Conservation (phyloP, 1,139 yeast species). For the Nakaseomyces delphensis region DNA sequence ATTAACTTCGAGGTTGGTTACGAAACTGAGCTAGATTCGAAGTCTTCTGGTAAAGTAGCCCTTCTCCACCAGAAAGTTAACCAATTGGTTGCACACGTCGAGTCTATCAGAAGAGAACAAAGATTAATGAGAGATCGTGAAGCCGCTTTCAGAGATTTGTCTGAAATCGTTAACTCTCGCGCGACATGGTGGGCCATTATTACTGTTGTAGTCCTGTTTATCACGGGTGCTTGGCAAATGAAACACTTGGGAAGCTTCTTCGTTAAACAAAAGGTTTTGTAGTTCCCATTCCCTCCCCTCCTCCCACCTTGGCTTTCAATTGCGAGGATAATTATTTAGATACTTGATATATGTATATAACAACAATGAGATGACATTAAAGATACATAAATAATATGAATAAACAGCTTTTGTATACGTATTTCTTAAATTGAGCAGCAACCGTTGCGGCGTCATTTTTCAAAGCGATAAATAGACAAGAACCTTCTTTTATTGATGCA, state of each 20-base stretch:
- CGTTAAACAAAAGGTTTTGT: conserved; percentile 56
- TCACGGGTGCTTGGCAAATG: conserved; percentile 62
- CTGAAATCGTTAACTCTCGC: conserved; percentile 56
- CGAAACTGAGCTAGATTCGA: conserved; percentile 46
- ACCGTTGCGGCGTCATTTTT: too few relatives aligned
- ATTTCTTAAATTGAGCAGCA: too few relatives aligned
- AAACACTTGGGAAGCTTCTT: conserved; percentile 55
- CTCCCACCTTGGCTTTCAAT: too few relatives aligned
- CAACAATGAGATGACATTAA: too few relatives aligned
- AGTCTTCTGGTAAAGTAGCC: conserved; percentile 41
- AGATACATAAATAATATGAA: too few relatives aligned
- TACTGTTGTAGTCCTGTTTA: conserved; percentile 48
- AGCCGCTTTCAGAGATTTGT: conserved; percentile 54
- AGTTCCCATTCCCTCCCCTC: conserved; percentile 12
- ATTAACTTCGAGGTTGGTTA: conserved; percentile 44
- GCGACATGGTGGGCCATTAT: conserved; percentile 60
- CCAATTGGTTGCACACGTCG: conserved; percentile 45
- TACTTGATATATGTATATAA: too few relatives aligned
- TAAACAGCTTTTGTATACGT: too few relatives aligned
- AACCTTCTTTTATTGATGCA: too few relatives aligned
- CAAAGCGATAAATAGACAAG: too few relatives aligned
- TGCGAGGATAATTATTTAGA: too few relatives aligned
- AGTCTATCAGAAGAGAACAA: conserved; percentile 57
- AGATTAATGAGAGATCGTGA: conserved; percentile 61
- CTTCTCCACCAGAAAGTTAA: conserved; percentile 46